Base-by-base conservation (phyloP, 2,329 filamentous ascomycete genomes). In the Gnomoniopsis sp. region DNA sequence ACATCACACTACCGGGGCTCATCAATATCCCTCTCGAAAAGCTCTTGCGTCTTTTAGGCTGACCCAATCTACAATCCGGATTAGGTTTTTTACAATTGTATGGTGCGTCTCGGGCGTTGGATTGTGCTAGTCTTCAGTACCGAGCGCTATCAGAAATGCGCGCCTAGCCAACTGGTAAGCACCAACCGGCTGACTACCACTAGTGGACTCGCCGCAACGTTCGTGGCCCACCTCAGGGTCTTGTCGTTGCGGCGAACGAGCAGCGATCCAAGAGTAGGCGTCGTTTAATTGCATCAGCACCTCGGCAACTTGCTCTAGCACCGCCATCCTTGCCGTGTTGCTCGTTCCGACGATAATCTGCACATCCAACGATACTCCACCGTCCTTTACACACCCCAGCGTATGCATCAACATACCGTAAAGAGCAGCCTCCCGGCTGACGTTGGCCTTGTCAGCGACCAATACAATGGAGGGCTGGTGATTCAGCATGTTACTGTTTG, bases 391-490 rank as follows among this genome's bases (percentile, higher is more conserved):
- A 14, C 15, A 12, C 15, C 47, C 11, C 6, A 71, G 74, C 1
- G 82, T 67, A 0, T 78, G 79, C n/a, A 83, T 65, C 0, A 83
- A 73, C 46, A 83, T 70, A 1, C 75, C 69, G 61, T 82, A 83
- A 57, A 77, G 71, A 0, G 79, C 79, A 1, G 73, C 74, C n/a
- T 74, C 73, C 1, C 57, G 57, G 7, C 70, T 65, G 12, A 80
- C 72, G 6, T 65, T 69, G 1, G 72, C 71, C 1, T 63, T 69
- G 6, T 69, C 63, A 1, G 83, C 82, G 2, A 92, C 71, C 2
- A 51, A 54, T 8, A 66, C 64, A 11, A 68, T 67, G 0, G 89
- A 84, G 1, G 80, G 84, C 15, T 60, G 62, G 49, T 70, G 72
- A 44, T 63, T 66, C 43, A 77, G 66, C 21, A 82, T 68, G 1